Evolutionary conservation across 805 yeast species (phyloP).

Genomic region (Saturnispora serradocipensis): DNA sequence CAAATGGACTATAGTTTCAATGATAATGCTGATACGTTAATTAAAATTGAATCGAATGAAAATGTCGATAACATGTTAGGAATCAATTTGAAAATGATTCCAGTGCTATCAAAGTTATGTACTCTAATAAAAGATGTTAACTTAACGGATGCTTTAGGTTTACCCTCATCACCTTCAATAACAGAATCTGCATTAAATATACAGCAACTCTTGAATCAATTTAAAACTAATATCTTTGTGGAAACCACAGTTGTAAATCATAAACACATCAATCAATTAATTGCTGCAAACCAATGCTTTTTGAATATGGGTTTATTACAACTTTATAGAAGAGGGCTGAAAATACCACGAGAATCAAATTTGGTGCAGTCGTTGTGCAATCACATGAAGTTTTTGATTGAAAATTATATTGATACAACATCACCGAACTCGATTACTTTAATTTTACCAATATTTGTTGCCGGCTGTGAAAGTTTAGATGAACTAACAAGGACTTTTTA

Average conservation of each 20-base stretch:
- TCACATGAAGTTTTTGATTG: conserved; percentile 31
- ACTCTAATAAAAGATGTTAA: conserved; percentile 29
- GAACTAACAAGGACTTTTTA: conserved; percentile 29
- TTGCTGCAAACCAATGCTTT: conserved; percentile 44
- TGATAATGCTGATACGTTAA: conserved; percentile 10
- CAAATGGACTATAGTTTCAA: conserved; percentile 26
- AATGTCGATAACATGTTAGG: conserved; percentile 59
- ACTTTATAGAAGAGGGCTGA: conserved; percentile 46
- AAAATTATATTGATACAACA: conserved; percentile 33
- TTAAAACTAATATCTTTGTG: conserved; percentile 13
- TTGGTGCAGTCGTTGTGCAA: conserved; percentile 40
- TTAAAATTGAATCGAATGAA: conserved; percentile 23
- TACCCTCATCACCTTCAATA: conserved; percentile 12
- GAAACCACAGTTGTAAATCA: conserved; percentile 5
- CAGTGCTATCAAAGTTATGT: conserved; percentile 44
- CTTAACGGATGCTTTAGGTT: conserved; percentile 10
- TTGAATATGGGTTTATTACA: conserved; percentile 47
- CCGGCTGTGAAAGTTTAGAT: conserved; percentile 48
- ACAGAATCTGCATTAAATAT: conserved; percentile 34
- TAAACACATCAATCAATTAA: conserved; percentile 21
- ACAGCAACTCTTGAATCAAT: conserved; percentile 26
- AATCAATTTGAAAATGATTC: conserved; percentile 53
- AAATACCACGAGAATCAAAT: conserved; percentile 35
- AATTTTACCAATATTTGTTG: conserved; percentile 45
- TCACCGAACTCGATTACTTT: conserved; percentile 48